A percentile compares a stretch with the other conserved stretches of the same genome.
Conservation (phyloP, 441 rosid genomes). For the Erysimum cheiri region DNA sequence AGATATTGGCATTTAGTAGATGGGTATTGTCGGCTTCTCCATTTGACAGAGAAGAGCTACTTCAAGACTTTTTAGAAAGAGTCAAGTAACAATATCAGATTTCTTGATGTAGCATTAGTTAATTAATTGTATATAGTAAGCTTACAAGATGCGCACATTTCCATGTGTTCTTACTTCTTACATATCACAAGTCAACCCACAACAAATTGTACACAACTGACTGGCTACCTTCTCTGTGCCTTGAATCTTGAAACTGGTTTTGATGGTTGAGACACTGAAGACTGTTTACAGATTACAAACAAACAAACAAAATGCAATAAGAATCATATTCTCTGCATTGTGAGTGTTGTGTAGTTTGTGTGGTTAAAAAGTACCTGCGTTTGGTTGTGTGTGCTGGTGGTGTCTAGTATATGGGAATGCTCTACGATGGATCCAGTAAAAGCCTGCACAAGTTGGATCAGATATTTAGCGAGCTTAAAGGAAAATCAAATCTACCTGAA, state of each 20-base stretch:
- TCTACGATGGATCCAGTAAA: constrained; percentile 79
- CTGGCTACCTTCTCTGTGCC: constrained; percentile 58
- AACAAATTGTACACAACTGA: constrained; percentile 26
- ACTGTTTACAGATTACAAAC: constrained; percentile 44
- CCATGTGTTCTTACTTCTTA: constrained; percentile 24
- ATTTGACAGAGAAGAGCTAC: constrained; percentile 56
- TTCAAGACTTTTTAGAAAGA: constrained; percentile 50
- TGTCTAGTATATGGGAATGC: constrained; percentile 48
- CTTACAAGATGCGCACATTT: constrained; percentile 21
- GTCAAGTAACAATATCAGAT: constrained; percentile 7
- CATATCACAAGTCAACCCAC: constrained; percentile 15
- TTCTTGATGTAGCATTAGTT: constrained; percentile 16
- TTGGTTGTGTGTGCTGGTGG: constrained; percentile 38
- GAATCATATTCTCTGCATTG: constrained; percentile 7
- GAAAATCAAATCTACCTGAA: background rate
- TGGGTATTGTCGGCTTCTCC: constrained; percentile 77
- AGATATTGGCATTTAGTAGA: constrained; percentile 69
- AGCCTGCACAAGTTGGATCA: constrained; percentile 52
- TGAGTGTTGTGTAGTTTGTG: background rate
- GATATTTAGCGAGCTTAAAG: constrained; percentile 8
- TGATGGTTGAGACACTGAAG: constrained; percentile 57
- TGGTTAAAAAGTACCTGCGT: constrained; percentile 52
- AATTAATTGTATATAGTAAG: constrained; percentile 21
- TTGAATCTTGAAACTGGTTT: constrained; percentile 85
- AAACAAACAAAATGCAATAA: constrained; percentile 21